Evolutionary conservation across 106 monocot species (phyloP).

Genomic region (Platanthera zijinensis): DNA sequence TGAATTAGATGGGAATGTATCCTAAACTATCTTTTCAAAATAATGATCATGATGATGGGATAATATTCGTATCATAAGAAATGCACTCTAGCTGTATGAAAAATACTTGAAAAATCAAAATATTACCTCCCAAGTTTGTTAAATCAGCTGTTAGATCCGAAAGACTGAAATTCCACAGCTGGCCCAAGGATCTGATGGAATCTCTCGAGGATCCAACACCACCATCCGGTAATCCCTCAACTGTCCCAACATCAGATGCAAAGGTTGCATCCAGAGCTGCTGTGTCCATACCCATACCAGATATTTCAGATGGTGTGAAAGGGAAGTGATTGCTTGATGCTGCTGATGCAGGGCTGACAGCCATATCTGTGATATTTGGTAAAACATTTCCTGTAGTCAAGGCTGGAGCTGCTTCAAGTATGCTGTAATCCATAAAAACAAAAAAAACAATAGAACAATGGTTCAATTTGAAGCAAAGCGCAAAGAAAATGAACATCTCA

Average conservation of each 20-base stretch:
- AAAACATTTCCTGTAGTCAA: constrained; percentile 36
- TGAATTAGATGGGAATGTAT: too few relatives aligned
- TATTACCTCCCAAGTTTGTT: constrained; percentile 79
- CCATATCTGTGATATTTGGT: constrained; percentile 70
- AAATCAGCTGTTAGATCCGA: constrained; percentile 86
- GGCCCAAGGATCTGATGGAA: constrained; percentile 50
- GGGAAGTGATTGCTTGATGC: constrained; percentile 85
- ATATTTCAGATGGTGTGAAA: constrained; percentile 68
- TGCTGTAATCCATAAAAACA: constrained; percentile 31
- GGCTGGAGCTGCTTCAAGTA: constrained; percentile 22
- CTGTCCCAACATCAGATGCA: constrained; percentile 37
- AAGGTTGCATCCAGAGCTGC: constrained; percentile 59
- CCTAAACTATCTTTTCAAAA: too few relatives aligned
- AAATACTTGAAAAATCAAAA: background rate
- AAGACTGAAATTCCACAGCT: constrained; percentile 86
- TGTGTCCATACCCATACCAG: constrained; percentile 77
- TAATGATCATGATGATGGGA: background rate
- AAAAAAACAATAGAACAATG: constrained; percentile 2
- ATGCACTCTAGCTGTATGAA: background rate
- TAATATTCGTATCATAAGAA: background rate
- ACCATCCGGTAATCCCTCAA: constrained; percentile 46
- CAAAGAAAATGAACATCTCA: background rate
- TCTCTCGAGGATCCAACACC: constrained; percentile 73
- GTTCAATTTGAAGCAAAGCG: background rate
- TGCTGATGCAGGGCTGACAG: constrained; percentile 68